Percentiles rank a stretch among this genome's conserved stretches.
These are phyloP conservation scores for Amylocarpus encephaloides DNA, from an alignment of 2,329 filamentous ascomycete genomes.

Conservation along the genomic window DNA sequence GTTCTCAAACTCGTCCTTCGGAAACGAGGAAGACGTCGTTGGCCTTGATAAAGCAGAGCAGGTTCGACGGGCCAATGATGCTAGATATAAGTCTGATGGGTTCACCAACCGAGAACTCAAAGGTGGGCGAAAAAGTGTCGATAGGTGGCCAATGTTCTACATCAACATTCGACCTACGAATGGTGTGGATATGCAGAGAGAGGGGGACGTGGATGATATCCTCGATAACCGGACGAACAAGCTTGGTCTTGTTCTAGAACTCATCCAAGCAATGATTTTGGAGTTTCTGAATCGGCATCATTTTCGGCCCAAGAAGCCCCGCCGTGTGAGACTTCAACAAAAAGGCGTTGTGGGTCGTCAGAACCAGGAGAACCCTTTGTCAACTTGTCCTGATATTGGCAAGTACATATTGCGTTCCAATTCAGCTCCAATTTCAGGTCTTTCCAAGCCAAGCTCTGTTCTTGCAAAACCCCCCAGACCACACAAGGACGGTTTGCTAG, in stretches of 20 bases:
- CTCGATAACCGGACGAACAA: constrained; percentile 41
- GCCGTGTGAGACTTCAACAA: not conserved
- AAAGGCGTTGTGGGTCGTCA: not conserved
- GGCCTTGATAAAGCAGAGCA: constrained; percentile 34
- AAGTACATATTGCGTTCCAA: not conserved
- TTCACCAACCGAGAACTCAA: constrained; percentile 47
- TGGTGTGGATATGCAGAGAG: not conserved
- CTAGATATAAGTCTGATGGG: constrained; percentile 39
- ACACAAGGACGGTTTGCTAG: constrained; percentile 9
- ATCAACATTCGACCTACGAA: constrained; percentile 52
- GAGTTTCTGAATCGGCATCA: constrained; percentile 71
- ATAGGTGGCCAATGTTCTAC: constrained; percentile 86
- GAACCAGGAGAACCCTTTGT: not conserved
- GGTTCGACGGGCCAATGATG: constrained; percentile 33
- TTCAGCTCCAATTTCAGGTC: too few relatives aligned
- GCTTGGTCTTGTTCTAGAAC: constrained; percentile 47
- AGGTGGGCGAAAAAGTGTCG: constrained; percentile 55
- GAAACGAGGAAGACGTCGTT: constrained; percentile 44
- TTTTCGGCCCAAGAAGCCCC: constrained; percentile 37
- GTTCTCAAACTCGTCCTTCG: constrained; percentile 74
- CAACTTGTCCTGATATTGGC: not conserved
- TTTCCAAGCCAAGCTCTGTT: not conserved
- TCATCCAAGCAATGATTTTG: constrained; percentile 62
- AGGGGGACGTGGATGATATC: constrained; percentile 34
- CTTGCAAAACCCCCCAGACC: not conserved